These are phyloP conservation scores for Boletus tomentosulus DNA, from an alignment of 768 basidiomycete species.

Conservation along the genomic window DNA sequence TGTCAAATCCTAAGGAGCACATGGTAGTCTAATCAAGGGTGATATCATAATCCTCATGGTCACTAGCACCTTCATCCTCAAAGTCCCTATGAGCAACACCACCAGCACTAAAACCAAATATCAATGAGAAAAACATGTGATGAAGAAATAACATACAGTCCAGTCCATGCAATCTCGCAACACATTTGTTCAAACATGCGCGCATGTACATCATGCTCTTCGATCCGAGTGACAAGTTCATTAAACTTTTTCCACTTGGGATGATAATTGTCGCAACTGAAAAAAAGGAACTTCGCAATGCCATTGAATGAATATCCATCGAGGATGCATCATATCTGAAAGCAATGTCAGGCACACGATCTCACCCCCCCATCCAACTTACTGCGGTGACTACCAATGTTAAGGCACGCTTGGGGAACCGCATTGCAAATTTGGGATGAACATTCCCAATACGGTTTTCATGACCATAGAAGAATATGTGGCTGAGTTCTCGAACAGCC, in stretches of 20 bases:
- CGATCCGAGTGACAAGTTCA: background rate
- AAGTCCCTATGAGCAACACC: background rate
- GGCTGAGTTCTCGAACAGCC: background rate
- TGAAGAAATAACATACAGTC: background rate
- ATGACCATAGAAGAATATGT: background rate
- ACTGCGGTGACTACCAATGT: background rate
- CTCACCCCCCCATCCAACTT: background rate
- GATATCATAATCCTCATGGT: background rate
- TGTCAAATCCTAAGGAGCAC: no score
- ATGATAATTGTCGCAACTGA: background rate
- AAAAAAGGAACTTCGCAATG: background rate
- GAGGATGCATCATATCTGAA: background rate
- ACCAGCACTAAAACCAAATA: background rate
- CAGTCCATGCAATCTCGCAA: background rate
- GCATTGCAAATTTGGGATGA: background rate
- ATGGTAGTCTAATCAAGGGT: background rate
- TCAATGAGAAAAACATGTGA: background rate
- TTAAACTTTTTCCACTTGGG: background rate
- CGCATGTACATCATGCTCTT: background rate
- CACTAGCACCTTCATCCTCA: background rate
- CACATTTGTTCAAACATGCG: background rate
- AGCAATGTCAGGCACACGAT: background rate
- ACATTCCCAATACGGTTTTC: background rate
- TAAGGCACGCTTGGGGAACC: background rate
- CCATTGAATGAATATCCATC: background rate